phyloP scores from a whole-genome alignment of 768 basidiomycete species.

The Pleurotus giganteus region DNA sequence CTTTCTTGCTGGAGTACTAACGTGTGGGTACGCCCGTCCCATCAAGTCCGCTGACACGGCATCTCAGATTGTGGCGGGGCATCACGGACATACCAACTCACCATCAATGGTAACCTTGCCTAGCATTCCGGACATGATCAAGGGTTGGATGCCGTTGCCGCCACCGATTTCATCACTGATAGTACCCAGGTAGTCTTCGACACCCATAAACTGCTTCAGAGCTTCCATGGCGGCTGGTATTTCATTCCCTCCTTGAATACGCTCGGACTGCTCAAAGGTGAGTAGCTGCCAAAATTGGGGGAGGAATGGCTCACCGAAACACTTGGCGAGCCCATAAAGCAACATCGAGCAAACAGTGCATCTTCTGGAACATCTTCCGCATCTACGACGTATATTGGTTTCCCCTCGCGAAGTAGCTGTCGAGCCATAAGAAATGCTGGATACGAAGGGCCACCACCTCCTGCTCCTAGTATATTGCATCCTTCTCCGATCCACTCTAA shows the following conservation, averaged over 20 bases:
- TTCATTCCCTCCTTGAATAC: conserved; percentile 28
- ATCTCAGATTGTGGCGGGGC: conserved; percentile 23
- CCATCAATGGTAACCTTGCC: conserved; percentile 25
- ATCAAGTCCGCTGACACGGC: background rate
- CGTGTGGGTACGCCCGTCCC: conserved; percentile 9
- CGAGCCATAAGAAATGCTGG: conserved; percentile 48
- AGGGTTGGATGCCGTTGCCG: conserved; percentile 40
- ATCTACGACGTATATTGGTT: conserved; percentile 43
- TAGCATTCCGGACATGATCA: conserved; percentile 19
- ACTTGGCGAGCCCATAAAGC: conserved; percentile 38
- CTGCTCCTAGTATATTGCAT: conserved; percentile 57
- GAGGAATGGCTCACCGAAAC: conserved; percentile 25
- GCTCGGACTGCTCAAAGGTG: conserved; percentile 21
- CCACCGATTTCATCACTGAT: conserved; percentile 40
- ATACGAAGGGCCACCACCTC: conserved; percentile 62
- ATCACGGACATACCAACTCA: conserved; percentile 5
- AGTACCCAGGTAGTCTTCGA: conserved; percentile 17
- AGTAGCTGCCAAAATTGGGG: conserved; percentile 18
- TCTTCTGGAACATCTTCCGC: conserved; percentile 39
- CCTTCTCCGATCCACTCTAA: conserved; percentile 61
- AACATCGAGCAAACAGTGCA: conserved; percentile 30
- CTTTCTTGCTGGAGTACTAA: conserved; percentile 20
- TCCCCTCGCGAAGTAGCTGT: conserved; percentile 51
- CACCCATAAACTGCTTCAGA: conserved; percentile 28
- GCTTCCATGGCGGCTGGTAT: conserved; percentile 16